Evolutionary conservation across 2,329 filamentous ascomycete genomes (phyloP).

Genomic region (Sordariomycetes sp.): DNA sequence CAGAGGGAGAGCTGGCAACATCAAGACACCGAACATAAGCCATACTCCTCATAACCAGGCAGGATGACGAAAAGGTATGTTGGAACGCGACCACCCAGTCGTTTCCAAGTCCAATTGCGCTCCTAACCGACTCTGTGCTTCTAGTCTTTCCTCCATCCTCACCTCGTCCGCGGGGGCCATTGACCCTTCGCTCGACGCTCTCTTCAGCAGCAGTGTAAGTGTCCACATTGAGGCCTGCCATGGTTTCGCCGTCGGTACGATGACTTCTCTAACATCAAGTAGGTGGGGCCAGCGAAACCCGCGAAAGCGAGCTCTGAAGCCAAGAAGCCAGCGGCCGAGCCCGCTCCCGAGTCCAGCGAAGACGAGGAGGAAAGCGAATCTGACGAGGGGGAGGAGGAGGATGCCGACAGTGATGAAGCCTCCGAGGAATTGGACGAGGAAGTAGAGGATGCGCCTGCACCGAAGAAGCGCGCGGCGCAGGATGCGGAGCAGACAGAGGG

Average conservation of each 20-base stretch:
- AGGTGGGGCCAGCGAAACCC: constrained; percentile 5
- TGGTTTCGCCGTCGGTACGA: constrained; percentile 10
- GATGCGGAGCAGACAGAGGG: constrained; percentile 15
- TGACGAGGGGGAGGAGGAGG: constrained; percentile 10
- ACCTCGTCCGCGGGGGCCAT: constrained; percentile 32
- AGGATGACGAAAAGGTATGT: constrained; percentile 13
- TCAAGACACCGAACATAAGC: background rate
- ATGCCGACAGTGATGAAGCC: constrained; percentile 17
- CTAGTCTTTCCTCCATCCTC: background rate
- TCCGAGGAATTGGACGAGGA: constrained; percentile 25
- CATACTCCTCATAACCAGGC: background rate
- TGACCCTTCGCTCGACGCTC: constrained; percentile 55
- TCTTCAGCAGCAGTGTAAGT: constrained; percentile 63
- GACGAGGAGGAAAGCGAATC: constrained; percentile 9
- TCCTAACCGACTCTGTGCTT: background rate
- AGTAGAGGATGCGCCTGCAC: constrained; percentile 19
- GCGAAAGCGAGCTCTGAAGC: constrained; percentile 16
- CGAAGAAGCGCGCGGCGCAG: constrained; percentile 23
- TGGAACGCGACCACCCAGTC: background rate
- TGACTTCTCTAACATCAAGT: constrained; percentile 8
- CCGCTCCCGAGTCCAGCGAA: constrained; percentile 5
- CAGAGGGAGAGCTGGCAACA: background rate
- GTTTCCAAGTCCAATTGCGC: background rate
- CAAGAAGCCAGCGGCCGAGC: constrained; percentile 19
- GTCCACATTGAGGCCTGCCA: constrained; percentile 10